phyloP scores from a whole-genome alignment of 345 rosid species.

The Hirschfeldia incana region DNA sequence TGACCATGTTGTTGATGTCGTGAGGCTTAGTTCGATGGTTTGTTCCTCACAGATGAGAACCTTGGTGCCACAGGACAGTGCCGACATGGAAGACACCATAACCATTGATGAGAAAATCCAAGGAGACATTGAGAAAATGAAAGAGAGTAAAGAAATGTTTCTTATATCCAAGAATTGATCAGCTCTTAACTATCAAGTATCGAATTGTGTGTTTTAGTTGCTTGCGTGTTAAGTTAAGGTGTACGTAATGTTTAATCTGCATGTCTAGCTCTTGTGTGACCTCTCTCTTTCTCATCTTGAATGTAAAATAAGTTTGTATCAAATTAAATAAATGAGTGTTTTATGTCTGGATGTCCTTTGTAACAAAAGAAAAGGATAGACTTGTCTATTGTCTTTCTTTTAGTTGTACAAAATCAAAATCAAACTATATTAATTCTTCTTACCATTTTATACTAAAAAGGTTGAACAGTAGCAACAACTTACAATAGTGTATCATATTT shows the following conservation, averaged over 20 bases:
- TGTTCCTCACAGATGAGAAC: constrained; percentile 43
- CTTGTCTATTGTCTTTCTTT: neutral
- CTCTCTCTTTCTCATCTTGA: constrained; percentile 8
- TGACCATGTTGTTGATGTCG: constrained; percentile 55
- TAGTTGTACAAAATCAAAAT: neutral
- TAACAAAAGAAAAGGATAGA: neutral
- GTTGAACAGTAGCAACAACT: no score
- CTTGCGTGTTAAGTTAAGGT: constrained; percentile 21
- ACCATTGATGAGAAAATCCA: constrained; percentile 29
- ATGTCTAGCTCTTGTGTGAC: constrained; percentile 4
- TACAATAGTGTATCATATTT: no score
- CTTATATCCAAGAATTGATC: constrained; percentile 19
- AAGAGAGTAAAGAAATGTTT: constrained; percentile 28
- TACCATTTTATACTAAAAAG: neutral
- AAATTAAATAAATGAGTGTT: neutral
- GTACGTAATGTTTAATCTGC: constrained; percentile 3
- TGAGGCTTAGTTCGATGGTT: constrained; percentile 44
- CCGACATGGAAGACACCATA: constrained; percentile 38
- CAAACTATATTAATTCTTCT: neutral
- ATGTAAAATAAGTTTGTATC: constrained; percentile 16
- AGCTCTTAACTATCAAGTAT: constrained; percentile 21
- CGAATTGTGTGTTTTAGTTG: constrained; percentile 11
- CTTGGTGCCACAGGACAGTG: constrained; percentile 41
- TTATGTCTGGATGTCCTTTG: constrained; percentile 1
- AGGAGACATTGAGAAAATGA: constrained; percentile 29